Conservation (phyloP, 2,329 filamentous ascomycete genomes). For the Hypocrella siamensis region DNA sequence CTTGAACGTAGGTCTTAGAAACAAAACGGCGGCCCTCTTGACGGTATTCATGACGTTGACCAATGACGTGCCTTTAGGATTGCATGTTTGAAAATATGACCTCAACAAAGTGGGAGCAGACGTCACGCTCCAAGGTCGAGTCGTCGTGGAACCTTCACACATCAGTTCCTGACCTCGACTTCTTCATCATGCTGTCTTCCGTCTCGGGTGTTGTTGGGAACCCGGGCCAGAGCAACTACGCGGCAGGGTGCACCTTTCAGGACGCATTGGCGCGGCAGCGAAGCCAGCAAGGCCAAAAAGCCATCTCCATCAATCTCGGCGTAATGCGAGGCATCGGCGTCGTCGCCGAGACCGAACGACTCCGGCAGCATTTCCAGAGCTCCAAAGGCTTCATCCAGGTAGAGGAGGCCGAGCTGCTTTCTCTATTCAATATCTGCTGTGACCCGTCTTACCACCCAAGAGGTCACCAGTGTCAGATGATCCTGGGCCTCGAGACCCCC, state of each 20-base stretch:
- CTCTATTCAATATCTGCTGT: not conserved
- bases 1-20: too few relatives aligned
- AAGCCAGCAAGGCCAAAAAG: slow-evolving; percentile 10
- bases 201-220: slow-evolving; percentile 26
- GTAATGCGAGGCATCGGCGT: not conserved
- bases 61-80: slow-evolving; percentile 5
- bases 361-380: not conserved
- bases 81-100: slow-evolving; percentile 20
- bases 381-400: not conserved
- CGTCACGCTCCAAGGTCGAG: slow-evolving; percentile 18
- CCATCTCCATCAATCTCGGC: not conserved
- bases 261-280: slow-evolving; percentile 21
- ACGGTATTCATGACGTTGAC: not conserved
- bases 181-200: slow-evolving; percentile 28
- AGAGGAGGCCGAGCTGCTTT: not conserved
- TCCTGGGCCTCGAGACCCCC: not conserved
- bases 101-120: slow-evolving; percentile 14
- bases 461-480: not conserved
- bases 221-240: slow-evolving; percentile 32
- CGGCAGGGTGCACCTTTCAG: slow-evolving; percentile 26
- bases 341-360: not conserved
- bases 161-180: slow-evolving; percentile 14
- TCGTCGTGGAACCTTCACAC: slow-evolving; percentile 24
- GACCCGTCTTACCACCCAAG: not conserved
- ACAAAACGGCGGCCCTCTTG: not conserved